A percentile compares a stretch with the other conserved stretches of the same genome.
Evolutionary conservation across 2,329 filamentous ascomycete genomes (phyloP).

Genomic region (Nemania sp.): DNA sequence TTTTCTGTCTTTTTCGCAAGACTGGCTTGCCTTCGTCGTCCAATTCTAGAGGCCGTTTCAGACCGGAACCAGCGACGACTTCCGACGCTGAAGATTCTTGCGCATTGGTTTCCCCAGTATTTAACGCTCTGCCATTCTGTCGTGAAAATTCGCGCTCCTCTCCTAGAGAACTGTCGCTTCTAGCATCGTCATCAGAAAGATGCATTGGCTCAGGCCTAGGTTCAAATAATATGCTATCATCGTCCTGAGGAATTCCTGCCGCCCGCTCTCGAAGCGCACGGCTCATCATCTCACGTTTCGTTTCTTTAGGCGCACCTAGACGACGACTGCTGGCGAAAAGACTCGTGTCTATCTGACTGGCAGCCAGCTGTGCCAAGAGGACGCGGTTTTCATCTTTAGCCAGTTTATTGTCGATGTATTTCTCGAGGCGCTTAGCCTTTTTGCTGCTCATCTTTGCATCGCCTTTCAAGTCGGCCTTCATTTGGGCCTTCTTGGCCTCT

Average conservation of each 20-base stretch:
- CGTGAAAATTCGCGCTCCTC: conserved; percentile 21
- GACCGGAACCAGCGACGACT: conserved; percentile 66
- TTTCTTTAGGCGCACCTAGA: conserved; percentile 72
- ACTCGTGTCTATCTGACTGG: conserved; percentile 78
- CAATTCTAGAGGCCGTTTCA: conserved; percentile 84
- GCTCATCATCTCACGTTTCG: conserved; percentile 68
- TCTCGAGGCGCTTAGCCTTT: conserved; percentile 68
- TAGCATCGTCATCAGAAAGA: conserved; percentile 40
- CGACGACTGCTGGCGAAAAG: conserved; percentile 77
- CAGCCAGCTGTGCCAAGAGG: conserved; percentile 80
- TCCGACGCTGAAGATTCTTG: conserved; percentile 4
- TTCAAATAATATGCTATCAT: conserved; percentile 58
- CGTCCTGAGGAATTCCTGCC: conserved; percentile 63
- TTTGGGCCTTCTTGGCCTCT: conserved; percentile 58
- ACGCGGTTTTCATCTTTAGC: conserved; percentile 90
- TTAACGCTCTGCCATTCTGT: neutral
- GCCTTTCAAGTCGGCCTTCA: conserved; percentile 57
- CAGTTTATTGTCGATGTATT: conserved; percentile 84
- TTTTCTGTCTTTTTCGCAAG: conserved; percentile 79
- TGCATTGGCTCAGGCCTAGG: conserved; percentile 42
- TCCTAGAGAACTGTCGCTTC: conserved; percentile 23
- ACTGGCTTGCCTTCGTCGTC: conserved; percentile 80
- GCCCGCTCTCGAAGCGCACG: conserved; percentile 66
- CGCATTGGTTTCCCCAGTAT: neutral
- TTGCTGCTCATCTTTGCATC: conserved; percentile 64